Evolutionary conservation across 169 alveolate species (phyloP).

Genomic region (Ichthyophthirius multifiliis): DNA sequence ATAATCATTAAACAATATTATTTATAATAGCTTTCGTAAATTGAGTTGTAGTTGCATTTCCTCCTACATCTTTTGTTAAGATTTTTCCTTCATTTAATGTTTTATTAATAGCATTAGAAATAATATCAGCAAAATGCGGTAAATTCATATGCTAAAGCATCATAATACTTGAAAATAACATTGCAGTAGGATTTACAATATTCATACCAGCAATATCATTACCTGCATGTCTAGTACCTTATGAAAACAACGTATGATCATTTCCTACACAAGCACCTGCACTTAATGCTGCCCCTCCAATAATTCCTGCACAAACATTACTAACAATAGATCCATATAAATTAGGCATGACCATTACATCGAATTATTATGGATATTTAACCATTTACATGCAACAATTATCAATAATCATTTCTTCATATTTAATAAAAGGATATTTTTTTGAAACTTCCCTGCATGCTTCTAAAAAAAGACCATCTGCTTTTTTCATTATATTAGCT

Average conservation of each 20-base stretch:
- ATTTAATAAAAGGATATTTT: slow-evolving; percentile 50
- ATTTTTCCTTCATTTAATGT: slow-evolving; percentile 49
- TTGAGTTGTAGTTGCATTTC: slow-evolving; percentile 43
- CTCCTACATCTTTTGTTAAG: slow-evolving; percentile 53
- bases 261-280: slow-evolving; percentile 65
- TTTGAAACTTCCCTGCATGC: slow-evolving; percentile 62
- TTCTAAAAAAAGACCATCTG: slow-evolving; percentile 57
- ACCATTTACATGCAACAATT: slow-evolving; percentile 55
- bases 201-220: slow-evolving; percentile 48
- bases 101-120: slow-evolving; percentile 34
- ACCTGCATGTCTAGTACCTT: slow-evolving; percentile 58
- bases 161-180: slow-evolving; percentile 36
- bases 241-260: slow-evolving; percentile 46
- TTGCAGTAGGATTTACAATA: slow-evolving; percentile 63
- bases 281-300: slow-evolving; percentile 66
- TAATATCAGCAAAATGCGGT: slow-evolving; percentile 55
- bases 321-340: slow-evolving; percentile 59
- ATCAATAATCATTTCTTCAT: slow-evolving; percentile 68
- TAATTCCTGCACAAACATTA: slow-evolving; percentile 46
- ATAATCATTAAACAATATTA: slow-evolving; percentile 24
- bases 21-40: slow-evolving; percentile 40
- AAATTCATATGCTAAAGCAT: slow-evolving; percentile 56
- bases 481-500: slow-evolving; percentile 64
- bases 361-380: slow-evolving; percentile 52
- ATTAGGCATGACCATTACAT: slow-evolving; percentile 67